phyloP scores from a whole-genome alignment of 305 asterid species.

The Fraxinus sp. region DNA sequence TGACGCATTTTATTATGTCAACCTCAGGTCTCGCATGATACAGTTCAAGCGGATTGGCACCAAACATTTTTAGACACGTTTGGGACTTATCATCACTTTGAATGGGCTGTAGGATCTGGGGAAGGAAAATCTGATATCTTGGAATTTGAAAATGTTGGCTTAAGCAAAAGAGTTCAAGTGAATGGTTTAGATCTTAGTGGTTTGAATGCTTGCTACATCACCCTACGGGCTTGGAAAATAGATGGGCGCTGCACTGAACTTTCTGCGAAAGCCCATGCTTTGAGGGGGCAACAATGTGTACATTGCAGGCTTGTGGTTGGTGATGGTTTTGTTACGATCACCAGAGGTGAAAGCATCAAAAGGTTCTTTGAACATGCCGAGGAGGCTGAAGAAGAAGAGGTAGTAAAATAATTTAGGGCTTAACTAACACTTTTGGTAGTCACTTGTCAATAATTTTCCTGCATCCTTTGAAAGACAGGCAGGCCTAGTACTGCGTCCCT shows the following conservation, averaged over 20 bases:
- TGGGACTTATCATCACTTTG: constrained; percentile 88
- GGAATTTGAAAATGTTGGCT: constrained; percentile 89
- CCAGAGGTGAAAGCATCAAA: constrained; percentile 72
- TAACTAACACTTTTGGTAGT: not conserved
- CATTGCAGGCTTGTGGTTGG: constrained; percentile 97
- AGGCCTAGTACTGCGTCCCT: constrained; percentile 21
- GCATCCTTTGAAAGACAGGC: not conserved
- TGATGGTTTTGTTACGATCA: constrained; percentile 78
- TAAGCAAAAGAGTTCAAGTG: constrained; percentile 75
- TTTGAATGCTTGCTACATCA: constrained; percentile 77
- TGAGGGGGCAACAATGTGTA: constrained; percentile 86
- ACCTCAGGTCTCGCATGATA: constrained; percentile 79
- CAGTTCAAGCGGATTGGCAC: constrained; percentile 93
- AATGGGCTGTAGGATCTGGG: constrained; percentile 97
- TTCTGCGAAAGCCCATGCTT: constrained; percentile 92
- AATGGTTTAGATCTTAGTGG: constrained; percentile 85
- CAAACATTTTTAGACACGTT: constrained; percentile 71
- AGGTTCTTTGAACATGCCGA: constrained; percentile 98
- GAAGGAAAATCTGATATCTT: constrained; percentile 94
- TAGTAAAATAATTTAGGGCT: constrained; percentile 24
- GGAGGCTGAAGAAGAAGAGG: constrained; percentile 99
- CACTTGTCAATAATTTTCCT: not conserved
- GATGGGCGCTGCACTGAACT: constrained; percentile 91
- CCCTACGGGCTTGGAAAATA: constrained; percentile 81
- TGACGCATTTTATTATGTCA: constrained; percentile 34